Evolutionary conservation across 306 rosid genomes (phyloP).

Genomic region (Quercus gilva): DNA sequence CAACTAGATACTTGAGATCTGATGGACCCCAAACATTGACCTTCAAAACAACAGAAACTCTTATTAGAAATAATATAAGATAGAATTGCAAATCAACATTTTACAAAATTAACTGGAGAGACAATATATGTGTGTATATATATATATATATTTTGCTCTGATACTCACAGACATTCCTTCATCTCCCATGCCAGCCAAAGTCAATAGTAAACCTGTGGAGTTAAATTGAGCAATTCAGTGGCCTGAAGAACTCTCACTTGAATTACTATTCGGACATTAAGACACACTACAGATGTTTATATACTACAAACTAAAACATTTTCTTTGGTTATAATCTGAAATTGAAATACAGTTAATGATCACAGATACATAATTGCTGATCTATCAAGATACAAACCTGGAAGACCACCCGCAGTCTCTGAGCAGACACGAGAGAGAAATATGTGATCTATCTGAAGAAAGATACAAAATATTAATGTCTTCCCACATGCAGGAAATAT

Average conservation of each 20-base stretch:
- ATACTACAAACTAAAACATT: neutral
- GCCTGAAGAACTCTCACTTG: conserved; percentile 10
- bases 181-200: conserved; percentile 94
- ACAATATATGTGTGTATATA: neutral
- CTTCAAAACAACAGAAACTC: conserved; percentile 40
- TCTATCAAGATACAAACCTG: conserved; percentile 53
- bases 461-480: conserved; percentile 16
- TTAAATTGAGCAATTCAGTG: conserved; percentile 20
- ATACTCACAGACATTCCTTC: conserved; percentile 84
- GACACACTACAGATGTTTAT: neutral
- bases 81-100: neutral
- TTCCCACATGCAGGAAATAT: neutral
- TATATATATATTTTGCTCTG: neutral
- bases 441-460: conserved; percentile 80
- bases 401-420: conserved; percentile 94
- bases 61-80: conserved; percentile 2
- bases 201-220: conserved; percentile 74
- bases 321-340: neutral
- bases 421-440: conserved; percentile 93
- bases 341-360: conserved; percentile 1
- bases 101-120: neutral
- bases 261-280: conserved; percentile 5
- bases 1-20: conserved; percentile 75
- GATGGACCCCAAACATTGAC: conserved; percentile 90
- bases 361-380: conserved; percentile 9